Base-by-base conservation (phyloP, 306 rosid genomes). In the Elaeagnus macrophylla region DNA sequence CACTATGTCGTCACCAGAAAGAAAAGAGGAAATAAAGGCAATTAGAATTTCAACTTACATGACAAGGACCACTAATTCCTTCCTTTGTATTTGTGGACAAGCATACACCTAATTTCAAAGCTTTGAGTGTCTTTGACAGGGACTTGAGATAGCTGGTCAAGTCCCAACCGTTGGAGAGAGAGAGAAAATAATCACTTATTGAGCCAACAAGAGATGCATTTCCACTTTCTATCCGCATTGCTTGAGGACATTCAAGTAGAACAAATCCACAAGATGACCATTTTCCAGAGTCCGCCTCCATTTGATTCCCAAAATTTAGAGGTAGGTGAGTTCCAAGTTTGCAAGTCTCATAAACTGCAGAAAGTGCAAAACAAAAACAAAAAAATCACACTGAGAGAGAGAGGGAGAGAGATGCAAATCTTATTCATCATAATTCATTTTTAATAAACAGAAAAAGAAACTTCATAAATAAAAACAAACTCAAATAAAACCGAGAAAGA, bases 91-190 rank as follows among this genome's bases (percentile, higher is more conserved):
- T 84, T 53, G 86, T 56, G 60, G 93, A 77, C 63, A 80, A 55
- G 76, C 73, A 81, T 32, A 87, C 68, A 69, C 86, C 70, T 56
- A 86, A 86, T 72, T 86, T 91, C 84, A 91, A 80, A 68, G 82
- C 85, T 75, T 84, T 86, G 54, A 91, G 83, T 37, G 88, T 94
- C 82, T 86, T 86, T 6, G 97, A 86, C 70, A 91, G 95, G 67
- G 95, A 86, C 84, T 82, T 86, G 66, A 91, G 95, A 77, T 86
- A 91, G 66, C 97, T 91, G 40, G 82, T 75, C 80, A 91, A 75
- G 75, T 91, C 97, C 97, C 96, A 91, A 42, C 97, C 97, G 64
- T 86, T 91, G 9, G 95, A 91, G 49, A 91, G 80, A 25, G 97
- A 83, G 43, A 86, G 88, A 77, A 91, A 86, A 65, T 82, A 91